Evolutionary conservation across 129 eudicot species (phyloP), one percentile per base, ranked within the genome.

Genomic region (Flaveria ramosissima): DNA sequence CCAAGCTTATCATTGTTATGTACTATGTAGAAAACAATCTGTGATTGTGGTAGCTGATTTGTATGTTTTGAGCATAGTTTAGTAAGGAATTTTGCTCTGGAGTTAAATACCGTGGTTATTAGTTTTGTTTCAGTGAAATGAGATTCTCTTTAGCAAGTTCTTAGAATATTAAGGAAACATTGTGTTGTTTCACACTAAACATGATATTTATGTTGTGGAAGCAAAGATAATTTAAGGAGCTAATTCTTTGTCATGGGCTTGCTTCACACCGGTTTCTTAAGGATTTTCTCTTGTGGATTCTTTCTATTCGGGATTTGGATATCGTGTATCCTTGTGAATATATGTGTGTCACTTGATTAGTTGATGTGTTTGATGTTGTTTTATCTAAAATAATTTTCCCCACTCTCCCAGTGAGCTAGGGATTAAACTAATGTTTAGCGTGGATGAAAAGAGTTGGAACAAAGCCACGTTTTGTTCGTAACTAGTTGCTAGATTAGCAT

Each of bases 401-500:
- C 45, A 32, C 39, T 4, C 0, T 4, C 39, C 7, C 39, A 74
- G 46, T 13, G 12, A 4, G 51, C n/a, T 51, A 66, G 16, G n/a
- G 46, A 43, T 17, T 27, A 4, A 9, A 17, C 23, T 64, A 30
- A 74, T 74, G 43, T 57, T 21, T 57, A 74, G 43, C 32, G 16
- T 59, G 57, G 36, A 42, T 74, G 70, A 47, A 32, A 46, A 36
- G 36, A 65, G 65, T 20, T 64, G 71, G 63, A 48, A 17, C 39
- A 64, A 75, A 47, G 15, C 26, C 62, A 60, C 23, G 43, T 32
- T 55, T 36, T 56, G 68, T 9, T 9, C 16, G 79, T 72, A 53
- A 53, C 47, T 75, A 62, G 68, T 27, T 63, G 72, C 66, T 76
- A 66, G 42, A 76, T 64, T 36, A 32, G 39, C 21, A 63, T 66